Evolutionary conservation across 805 yeast species (phyloP).

Genomic region (Tetrapisispora fleetii): DNA sequence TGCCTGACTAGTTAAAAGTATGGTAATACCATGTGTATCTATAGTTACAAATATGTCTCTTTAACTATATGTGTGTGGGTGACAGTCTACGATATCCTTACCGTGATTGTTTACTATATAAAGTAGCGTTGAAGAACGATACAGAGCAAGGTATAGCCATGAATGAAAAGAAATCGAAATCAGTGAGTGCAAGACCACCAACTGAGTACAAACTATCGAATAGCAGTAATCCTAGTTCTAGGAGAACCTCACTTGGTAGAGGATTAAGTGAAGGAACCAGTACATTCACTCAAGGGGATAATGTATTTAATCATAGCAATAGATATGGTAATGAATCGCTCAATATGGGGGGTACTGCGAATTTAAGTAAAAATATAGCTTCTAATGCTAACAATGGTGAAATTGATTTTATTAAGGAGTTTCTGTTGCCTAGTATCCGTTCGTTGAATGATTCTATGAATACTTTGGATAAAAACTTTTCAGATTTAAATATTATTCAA

Average conservation of each 20-base stretch:
- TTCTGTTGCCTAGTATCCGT: conserved; percentile 34
- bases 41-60: no score
- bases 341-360: conserved; percentile 1
- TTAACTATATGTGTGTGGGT: no score
- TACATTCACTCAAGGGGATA: not conserved
- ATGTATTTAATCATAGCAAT: not conserved
- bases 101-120: no score
- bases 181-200: conserved; percentile 14
- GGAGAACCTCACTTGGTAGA: conserved; percentile 26
- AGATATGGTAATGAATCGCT: conserved; percentile 3
- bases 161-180: conserved; percentile 11
- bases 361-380: conserved; percentile 5
- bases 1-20: no score
- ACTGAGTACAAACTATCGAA: conserved; percentile 35
- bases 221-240: conserved; percentile 28
- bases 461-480: conserved; percentile 50
- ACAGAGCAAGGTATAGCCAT: conserved; percentile 1
- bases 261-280: conserved; percentile 1
- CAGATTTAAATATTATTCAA: conserved; percentile 49
- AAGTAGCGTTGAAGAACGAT: no score
- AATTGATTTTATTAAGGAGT: conserved; percentile 23
- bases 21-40: no score
- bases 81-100: no score
- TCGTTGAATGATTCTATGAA: conserved; percentile 40
- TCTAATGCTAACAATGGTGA: not conserved